phyloP scores from a whole-genome alignment of 257 asterid species.

The Solanum chiquidenum region DNA sequence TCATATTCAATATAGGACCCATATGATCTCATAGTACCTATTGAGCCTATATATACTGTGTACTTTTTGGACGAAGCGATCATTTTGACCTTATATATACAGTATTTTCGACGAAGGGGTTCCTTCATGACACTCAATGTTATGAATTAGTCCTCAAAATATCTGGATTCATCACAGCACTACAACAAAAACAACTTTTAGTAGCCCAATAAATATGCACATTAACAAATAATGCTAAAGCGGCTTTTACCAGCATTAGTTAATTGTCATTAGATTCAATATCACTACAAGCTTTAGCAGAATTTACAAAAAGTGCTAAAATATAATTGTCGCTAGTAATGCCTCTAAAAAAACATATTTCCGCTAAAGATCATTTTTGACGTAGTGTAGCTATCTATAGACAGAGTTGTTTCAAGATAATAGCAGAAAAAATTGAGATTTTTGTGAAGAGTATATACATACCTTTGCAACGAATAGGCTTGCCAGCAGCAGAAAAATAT shows the following conservation, averaged over 20 bases:
- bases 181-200: no score
- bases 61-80: no score
- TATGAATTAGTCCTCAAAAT: background rate
- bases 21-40: background rate
- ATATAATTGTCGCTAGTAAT: no score
- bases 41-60: no score
- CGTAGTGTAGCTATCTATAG: background rate
- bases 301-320: no score
- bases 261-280: no score
- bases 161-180: background rate
- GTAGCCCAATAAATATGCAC: no score
- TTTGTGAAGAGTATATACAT: background rate
- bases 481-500: conserved; percentile 27
- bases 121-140: background rate
- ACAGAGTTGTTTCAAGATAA: background rate
- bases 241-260: no score
- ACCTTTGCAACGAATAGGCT: conserved; percentile 82
- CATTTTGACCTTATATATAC: background rate
- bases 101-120: background rate
- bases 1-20: background rate
- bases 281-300: no score
- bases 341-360: no score
- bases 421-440: background rate
- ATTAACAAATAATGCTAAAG: no score
- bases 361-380: no score